These are phyloP conservation scores for Pecoramyces ruminantium DNA, from an alignment of 192 early-diverging fungal genomes.

Conservation along the genomic window DNA sequence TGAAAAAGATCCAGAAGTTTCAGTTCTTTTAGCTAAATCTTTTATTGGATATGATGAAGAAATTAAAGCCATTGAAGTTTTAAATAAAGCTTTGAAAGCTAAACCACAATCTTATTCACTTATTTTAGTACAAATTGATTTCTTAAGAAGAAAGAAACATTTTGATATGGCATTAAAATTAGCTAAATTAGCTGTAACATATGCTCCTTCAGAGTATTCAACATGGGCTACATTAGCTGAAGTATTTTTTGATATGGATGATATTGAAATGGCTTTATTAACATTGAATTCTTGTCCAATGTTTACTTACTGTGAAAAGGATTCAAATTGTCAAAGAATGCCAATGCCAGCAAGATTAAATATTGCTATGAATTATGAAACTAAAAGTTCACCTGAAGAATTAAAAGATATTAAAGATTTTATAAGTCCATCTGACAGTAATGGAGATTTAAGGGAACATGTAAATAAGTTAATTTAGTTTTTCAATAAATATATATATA, in stretches of 20 bases:
- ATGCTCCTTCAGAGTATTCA: constrained; percentile 82
- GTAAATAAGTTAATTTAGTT: too few species aligned
- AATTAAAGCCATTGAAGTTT: constrained; percentile 73
- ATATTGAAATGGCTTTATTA: constrained; percentile 78
- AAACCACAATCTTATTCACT: constrained; percentile 67
- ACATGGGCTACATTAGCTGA: constrained; percentile 94
- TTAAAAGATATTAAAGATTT: constrained; percentile 29
- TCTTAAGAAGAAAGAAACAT: constrained; percentile 50
- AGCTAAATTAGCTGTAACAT: constrained; percentile 83
- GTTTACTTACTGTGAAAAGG: constrained; percentile 61
- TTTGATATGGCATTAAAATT: constrained; percentile 65
- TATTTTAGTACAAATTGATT: constrained; percentile 79
- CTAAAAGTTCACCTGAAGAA: constrained; percentile 31
- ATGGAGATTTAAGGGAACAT: neutral
- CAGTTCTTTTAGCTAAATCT: constrained; percentile 61
- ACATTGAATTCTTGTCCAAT: constrained; percentile 97
- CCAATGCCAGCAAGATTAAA: constrained; percentile 74
- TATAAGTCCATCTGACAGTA: neutral
- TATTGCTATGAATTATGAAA: constrained; percentile 72
- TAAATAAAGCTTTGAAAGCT: constrained; percentile 67
- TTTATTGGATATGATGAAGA: constrained; percentile 76
- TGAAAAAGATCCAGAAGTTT: constrained; percentile 73
- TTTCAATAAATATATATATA: too few species aligned
- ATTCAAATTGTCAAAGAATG: constrained; percentile 47
- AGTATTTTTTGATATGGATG: constrained; percentile 70